Evolutionary conservation across 83 land plant genomes (phyloP).

Genomic region (Isoetes engelmannii): DNA sequence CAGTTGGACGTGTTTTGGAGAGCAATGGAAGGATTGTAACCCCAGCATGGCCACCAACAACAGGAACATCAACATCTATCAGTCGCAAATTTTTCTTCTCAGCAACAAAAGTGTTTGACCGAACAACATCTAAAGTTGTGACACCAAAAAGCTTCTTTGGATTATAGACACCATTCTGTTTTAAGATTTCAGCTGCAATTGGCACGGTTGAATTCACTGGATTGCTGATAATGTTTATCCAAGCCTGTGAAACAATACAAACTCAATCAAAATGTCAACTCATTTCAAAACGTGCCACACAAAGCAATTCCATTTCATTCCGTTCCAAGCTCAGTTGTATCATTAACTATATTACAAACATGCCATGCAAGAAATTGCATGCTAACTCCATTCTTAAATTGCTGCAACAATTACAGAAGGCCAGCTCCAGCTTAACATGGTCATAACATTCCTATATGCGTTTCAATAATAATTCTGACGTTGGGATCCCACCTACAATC

Average conservation of each 20-base stretch:
- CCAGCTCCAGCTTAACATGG: no score
- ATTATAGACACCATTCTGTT: constrained; percentile 76
- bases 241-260: constrained; percentile 29
- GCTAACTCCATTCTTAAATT: neutral
- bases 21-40: constrained; percentile 85
- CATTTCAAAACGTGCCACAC: neutral
- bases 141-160: constrained; percentile 93
- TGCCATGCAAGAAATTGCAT: neutral
- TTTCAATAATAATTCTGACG: no score
- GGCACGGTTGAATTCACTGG: constrained; percentile 94
- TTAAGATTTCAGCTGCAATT: constrained; percentile 86
- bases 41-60: constrained; percentile 95
- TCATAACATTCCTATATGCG: no score
- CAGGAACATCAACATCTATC: constrained; percentile 94
- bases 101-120: constrained; percentile 92
- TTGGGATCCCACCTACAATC: no score
- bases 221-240: constrained; percentile 89
- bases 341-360: neutral
- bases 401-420: no score
- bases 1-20: constrained; percentile 74
- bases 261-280: no score
- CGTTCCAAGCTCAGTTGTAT: neutral
- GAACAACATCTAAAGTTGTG: constrained; percentile 88
- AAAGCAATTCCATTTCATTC: no score
- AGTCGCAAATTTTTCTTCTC: constrained; percentile 75